phyloP scores from a whole-genome alignment of 225 moss, liverwort and hornwort genomes.

The Rhytidiadelphus loreus region DNA sequence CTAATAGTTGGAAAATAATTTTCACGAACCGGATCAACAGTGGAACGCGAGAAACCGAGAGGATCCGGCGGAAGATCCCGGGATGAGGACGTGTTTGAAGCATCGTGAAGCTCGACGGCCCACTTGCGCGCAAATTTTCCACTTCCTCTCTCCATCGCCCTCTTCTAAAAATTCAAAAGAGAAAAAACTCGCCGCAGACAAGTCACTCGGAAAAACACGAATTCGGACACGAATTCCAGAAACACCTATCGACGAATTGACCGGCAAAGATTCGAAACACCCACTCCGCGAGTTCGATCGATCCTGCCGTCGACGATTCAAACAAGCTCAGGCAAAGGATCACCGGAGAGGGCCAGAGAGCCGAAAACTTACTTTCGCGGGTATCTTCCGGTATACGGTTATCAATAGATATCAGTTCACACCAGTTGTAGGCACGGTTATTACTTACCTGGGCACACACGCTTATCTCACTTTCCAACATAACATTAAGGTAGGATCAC shows the following conservation, averaged over 20 bases:
- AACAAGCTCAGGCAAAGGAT: background rate
- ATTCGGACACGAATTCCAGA: background rate
- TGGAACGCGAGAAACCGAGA: conserved; percentile 70
- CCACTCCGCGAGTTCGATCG: background rate
- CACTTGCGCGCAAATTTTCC: conserved; percentile 57
- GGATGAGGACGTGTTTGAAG: conserved; percentile 34
- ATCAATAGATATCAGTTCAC: background rate
- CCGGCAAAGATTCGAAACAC: background rate
- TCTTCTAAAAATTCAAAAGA: background rate
- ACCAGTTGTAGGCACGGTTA: background rate
- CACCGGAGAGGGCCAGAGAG: background rate
- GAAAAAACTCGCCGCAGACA: background rate
- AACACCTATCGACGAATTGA: too few relatives aligned
- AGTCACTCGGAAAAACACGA: background rate
- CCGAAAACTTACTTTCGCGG: background rate
- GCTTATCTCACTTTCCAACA: too few relatives aligned
- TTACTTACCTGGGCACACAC: background rate
- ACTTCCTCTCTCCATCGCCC: conserved; percentile 29
- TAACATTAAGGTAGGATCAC: background rate
- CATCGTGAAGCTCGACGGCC: conserved; percentile 91
- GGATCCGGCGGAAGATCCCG: conserved; percentile 77
- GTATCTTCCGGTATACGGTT: background rate
- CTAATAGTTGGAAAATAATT: background rate
- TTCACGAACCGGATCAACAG: conserved; percentile 43
- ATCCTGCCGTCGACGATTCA: background rate